Evolutionary conservation across 352 stramenopile species (phyloP), one percentile per base, ranked within the genome.

Genomic region (Plasmopara halstedii): DNA sequence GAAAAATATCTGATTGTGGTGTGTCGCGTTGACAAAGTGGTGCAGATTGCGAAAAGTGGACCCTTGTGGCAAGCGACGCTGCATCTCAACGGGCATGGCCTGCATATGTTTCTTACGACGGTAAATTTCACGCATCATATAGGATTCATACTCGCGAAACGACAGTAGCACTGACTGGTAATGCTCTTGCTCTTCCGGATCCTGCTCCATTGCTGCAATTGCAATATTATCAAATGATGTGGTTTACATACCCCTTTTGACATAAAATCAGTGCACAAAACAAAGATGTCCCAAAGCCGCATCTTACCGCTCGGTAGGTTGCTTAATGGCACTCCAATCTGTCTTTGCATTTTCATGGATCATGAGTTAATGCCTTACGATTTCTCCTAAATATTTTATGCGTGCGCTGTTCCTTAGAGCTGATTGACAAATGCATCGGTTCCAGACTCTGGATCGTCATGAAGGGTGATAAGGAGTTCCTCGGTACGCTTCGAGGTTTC

Each of bases 341-440:
- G 42, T 29, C 25, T 2, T 29, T 5, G 25, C 11, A 1, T 29
- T 14, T 6, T 23, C 37, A 5, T 0, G 31, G 32, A 25, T 31
- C 44, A 33, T 13, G 15, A 25, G 9, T 4, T 15, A 32, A 26
- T 45, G 21, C 25, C 46, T 49, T 18, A 50, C n/a, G 9, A 8
- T 17, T 6, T 35, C 3, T 48, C 1, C 2, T 50, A 22, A 4
- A 11, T 15, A n/a, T 41, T 25, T 33, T 2, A 47, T 31, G 17
- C 33, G 6, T 14, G 27, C 15, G 2, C 7, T 37, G 4, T 50
- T 34, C 8, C 14, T 23, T 46, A 94, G 97, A 99, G 76, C 73
- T 99, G 22, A 98, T 99, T 52, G 97, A 99, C 76, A 99, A 99
- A 65, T 98, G 96, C 66, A 98, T 99, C 53, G 97, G 96, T 39